These are phyloP conservation scores for Aspergillus hancockii DNA, from an alignment of 495 filamentous ascomycete genomes.

Conservation along the genomic window DNA sequence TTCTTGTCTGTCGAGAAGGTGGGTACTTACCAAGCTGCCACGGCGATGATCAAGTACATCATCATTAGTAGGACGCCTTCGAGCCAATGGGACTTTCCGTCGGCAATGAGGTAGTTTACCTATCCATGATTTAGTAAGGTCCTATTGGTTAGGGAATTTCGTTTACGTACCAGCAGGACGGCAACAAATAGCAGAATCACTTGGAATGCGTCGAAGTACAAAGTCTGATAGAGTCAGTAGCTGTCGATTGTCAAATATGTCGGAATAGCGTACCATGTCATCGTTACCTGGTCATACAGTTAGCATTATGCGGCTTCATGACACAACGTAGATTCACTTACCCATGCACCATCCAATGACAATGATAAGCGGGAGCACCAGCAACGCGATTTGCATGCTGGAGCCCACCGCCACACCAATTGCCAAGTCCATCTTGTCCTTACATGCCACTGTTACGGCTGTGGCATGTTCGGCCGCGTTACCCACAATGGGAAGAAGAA, in stretches of 20 bases:
- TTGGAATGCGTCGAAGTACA: constrained; percentile 82
- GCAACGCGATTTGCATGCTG: constrained; percentile 82
- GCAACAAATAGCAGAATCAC: constrained; percentile 76
- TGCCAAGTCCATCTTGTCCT: constrained; percentile 89
- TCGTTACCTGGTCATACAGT: constrained; percentile 25
- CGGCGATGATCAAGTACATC: constrained; percentile 72
- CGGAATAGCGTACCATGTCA: constrained; percentile 35
- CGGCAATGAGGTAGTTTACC: constrained; percentile 80
- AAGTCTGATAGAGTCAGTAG: constrained; percentile 53
- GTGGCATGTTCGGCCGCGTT: constrained; percentile 89
- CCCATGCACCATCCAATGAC: constrained; percentile 82
- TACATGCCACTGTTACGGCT: constrained; percentile 80
- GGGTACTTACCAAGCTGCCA: constrained; percentile 53
- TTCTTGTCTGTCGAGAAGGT: background rate
- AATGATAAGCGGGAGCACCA: constrained; percentile 75
- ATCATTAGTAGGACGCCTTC: constrained; percentile 75
- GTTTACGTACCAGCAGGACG: constrained; percentile 57
- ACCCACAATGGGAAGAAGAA: constrained; percentile 85
- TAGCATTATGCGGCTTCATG: background rate
- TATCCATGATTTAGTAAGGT: constrained; percentile 8
- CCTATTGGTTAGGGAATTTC: background rate
- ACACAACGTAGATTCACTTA: constrained; percentile 33
- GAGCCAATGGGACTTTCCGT: constrained; percentile 63
- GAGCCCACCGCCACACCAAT: constrained; percentile 85
- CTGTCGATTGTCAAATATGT: background rate